Percentiles rank a stretch among this genome's conserved stretches.
These are phyloP conservation scores for Peniophora sp. DNA, from an alignment of 1,284 basidiomycete genomes.

Conservation along the genomic window DNA sequence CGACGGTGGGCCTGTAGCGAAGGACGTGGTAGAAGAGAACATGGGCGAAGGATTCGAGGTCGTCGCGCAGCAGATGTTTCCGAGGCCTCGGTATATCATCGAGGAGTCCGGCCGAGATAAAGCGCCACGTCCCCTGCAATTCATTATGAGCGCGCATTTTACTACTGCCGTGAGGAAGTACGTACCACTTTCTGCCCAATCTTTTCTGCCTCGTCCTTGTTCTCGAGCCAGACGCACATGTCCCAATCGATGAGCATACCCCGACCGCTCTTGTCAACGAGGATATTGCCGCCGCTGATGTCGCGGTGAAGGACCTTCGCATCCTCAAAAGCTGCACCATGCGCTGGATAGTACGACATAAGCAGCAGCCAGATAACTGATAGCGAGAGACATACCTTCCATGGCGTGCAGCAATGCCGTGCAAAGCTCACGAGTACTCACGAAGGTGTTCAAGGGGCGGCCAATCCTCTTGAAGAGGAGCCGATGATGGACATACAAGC, in stretches of 20 bases:
- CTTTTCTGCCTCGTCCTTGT: background rate
- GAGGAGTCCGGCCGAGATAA: background rate
- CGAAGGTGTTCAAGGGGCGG: background rate
- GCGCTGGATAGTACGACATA: background rate
- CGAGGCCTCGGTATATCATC: background rate
- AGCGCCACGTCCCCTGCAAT: background rate
- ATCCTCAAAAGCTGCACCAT: background rate
- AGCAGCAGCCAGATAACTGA: background rate
- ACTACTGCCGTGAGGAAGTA: background rate
- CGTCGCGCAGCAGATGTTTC: background rate
- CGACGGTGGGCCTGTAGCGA: background rate
- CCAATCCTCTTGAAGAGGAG: background rate
- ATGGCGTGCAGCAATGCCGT: background rate
- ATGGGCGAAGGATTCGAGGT: background rate
- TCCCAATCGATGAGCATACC: background rate
- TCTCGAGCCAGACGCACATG: background rate
- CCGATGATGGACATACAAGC: background rate
- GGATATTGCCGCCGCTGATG: background rate
- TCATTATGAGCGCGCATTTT: background rate
- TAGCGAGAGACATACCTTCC: background rate
- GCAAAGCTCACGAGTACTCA: background rate
- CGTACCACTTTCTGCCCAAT: background rate
- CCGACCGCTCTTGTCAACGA: background rate
- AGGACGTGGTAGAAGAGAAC: background rate
- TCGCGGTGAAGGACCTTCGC: background rate